Evolutionary conservation across 495 filamentous ascomycete species (phyloP), one percentile per base, ranked within the genome.

Genomic region (Viridothelium virens): DNA sequence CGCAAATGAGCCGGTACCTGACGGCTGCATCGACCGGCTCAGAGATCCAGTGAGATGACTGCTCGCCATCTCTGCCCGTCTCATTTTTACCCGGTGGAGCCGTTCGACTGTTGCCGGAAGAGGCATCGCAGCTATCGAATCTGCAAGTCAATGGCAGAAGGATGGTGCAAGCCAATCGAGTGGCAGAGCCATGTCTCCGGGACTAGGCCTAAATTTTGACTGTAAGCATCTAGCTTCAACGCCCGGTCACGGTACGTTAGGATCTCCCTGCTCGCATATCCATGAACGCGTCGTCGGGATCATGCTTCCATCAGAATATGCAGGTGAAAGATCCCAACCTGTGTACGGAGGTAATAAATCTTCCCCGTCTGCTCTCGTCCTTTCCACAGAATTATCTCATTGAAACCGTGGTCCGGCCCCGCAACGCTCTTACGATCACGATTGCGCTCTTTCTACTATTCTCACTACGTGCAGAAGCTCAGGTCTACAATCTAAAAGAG

Each of bases 201-300:
- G 36, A 59, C 53, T 59, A 36, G 53, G 31, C 53, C 25, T 59
- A n/a, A 31, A 36, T 34, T 59, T 33, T 59, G 14, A 7, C 41
- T 25, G 25, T 53, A 53, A 18, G 48, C 53, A 34, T 59, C 53
- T 59, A 59, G 53, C 53, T 36, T 59, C 53, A 31, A 59, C 53
- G 53, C 53, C 53, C 31, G 53, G 53, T 59, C 31, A 18, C 53
- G 31, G 1, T 10, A 59, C 25, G 31, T 59, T 9, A 59, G 53
- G 53, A 59, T 10, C 53, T 59, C 53, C 53, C 53, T 59, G 53
- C 53, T 59, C 53, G 53, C 36, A 11, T 31, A 25, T 31, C 48
- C 48, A 53, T 3, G 53, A 7, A 59, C 53, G 53, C 53, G 53
- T 59, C 36, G 25, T 3, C 53, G 53, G 53, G 53, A 59, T 59